phyloP scores from a whole-genome alignment of 495 filamentous ascomycete genomes.

The Podospora pseudopauciseta region DNA sequence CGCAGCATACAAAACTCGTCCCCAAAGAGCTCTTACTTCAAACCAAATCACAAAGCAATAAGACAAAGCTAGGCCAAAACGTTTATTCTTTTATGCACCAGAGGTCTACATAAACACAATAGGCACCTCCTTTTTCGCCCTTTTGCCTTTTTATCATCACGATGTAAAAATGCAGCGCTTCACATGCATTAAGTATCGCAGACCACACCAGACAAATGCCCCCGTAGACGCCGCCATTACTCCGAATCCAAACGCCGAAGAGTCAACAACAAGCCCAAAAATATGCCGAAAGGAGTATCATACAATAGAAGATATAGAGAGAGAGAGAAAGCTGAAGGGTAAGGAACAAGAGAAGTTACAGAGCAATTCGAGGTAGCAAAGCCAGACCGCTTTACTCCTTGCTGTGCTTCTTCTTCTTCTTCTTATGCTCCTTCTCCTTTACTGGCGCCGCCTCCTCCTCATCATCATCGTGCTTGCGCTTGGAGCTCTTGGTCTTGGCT shows the following conservation, averaged over 20 bases:
- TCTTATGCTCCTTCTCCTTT: constrained; percentile 41
- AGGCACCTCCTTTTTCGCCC: constrained; percentile 10
- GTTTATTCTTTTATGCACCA: constrained; percentile 10
- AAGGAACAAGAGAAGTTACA: constrained; percentile 15
- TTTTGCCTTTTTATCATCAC: constrained; percentile 20
- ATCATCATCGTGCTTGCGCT: constrained; percentile 40
- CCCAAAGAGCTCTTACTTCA: not conserved
- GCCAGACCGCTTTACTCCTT: constrained; percentile 28
- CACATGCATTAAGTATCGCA: constrained; percentile 16
- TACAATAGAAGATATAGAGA: constrained; percentile 26
- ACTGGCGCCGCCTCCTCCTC: constrained; percentile 31
- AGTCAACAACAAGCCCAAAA: constrained; percentile 21
- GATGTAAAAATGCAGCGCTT: constrained; percentile 19
- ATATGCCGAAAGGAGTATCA: constrained; percentile 35
- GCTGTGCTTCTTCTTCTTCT: constrained; percentile 49
- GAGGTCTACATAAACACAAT: constrained; percentile 1
- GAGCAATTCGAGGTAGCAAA: not conserved
- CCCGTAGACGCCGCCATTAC: constrained; percentile 28
- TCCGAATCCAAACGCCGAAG: constrained; percentile 34
- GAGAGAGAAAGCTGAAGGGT: constrained; percentile 15
- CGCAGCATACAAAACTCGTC: too few species aligned
- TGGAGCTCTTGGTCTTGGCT: constrained; percentile 38
- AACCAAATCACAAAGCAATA: not conserved
- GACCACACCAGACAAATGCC: constrained; percentile 22
- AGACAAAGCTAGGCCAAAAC: constrained; percentile 2